These are phyloP conservation scores for Anethum foeniculum DNA, from an alignment of 140 eudicot species.

Conservation along the genomic window DNA sequence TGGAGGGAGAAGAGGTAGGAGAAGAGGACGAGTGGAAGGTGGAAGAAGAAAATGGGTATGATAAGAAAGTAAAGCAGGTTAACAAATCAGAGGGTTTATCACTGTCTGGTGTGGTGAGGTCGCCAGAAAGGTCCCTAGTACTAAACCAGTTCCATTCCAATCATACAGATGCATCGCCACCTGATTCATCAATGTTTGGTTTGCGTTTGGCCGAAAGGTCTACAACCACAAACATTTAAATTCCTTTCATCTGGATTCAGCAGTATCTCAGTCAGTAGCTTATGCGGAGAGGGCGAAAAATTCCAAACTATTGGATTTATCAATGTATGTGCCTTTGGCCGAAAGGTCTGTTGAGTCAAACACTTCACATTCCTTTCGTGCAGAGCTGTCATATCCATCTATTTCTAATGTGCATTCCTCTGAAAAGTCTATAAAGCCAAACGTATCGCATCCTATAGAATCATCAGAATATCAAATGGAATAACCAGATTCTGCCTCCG, in stretches of 20 bases:
- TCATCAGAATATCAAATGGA: no score
- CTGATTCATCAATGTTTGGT: neutral
- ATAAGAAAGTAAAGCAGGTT: conserved; percentile 50
- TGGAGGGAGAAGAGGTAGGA: conserved; percentile 52
- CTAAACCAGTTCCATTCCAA: neutral
- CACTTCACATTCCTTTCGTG: neutral
- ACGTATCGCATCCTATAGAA: neutral
- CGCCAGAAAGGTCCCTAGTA: neutral
- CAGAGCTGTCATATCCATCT: neutral
- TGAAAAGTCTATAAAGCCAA: neutral
- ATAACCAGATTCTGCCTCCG: no score
- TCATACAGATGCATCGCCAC: neutral
- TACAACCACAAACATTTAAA: no score
- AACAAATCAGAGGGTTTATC: neutral
- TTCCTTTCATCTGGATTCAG: no score
- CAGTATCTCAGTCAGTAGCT: neutral
- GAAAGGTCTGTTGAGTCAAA: no score
- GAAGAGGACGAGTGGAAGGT: conserved; percentile 56
- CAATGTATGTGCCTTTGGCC: neutral
- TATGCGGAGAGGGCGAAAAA: neutral
- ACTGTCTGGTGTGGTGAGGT: neutral
- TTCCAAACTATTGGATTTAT: neutral
- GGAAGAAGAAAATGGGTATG: conserved; percentile 26
- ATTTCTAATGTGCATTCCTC: neutral
- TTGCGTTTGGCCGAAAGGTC: neutral